Conservation (phyloP, 1,284 basidiomycete species). For the Trichosporon asahii region DNA sequence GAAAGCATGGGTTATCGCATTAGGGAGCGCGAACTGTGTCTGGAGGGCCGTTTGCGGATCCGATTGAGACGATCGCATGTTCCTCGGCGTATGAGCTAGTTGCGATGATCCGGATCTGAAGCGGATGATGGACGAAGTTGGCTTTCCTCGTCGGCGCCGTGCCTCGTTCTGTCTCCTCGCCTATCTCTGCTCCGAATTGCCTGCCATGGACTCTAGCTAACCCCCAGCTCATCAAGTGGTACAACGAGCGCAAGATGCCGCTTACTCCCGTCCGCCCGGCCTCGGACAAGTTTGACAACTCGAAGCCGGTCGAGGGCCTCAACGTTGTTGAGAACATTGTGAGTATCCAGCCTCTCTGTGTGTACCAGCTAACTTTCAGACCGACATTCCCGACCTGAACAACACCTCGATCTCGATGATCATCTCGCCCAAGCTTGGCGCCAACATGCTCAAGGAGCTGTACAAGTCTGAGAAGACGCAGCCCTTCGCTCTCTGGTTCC, state of each 20-base stretch:
- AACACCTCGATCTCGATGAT: constrained; percentile 75
- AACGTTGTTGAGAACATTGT: constrained; percentile 35
- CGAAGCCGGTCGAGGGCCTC: constrained; percentile 39
- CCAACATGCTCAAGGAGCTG: constrained; percentile 37
- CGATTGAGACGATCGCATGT: no score
- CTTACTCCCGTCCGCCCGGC: constrained; percentile 60
- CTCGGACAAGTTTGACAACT: constrained; percentile 22
- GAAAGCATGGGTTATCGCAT: not conserved
- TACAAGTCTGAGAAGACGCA: constrained; percentile 60
- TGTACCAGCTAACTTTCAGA: constrained; percentile 47
- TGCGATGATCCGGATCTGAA: not conserved
- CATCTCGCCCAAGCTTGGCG: constrained; percentile 63
- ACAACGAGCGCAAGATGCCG: constrained; percentile 57
- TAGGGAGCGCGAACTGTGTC: not conserved
- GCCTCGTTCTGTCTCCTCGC: not conserved
- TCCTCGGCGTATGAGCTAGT: no score
- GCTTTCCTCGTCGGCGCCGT: not conserved
- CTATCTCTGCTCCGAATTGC: not conserved
- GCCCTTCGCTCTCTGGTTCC: constrained; percentile 73
- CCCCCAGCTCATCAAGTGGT: constrained; percentile 59
- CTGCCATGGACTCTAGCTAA: not conserved
- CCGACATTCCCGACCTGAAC: constrained; percentile 61
- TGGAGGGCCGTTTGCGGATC: no score
- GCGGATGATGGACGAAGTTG: not conserved
- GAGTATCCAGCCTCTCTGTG: constrained; percentile 50